These are phyloP conservation scores for Zizania latifolia DNA, from an alignment of 176 grass and related monocot genomes.

Conservation along the genomic window DNA sequence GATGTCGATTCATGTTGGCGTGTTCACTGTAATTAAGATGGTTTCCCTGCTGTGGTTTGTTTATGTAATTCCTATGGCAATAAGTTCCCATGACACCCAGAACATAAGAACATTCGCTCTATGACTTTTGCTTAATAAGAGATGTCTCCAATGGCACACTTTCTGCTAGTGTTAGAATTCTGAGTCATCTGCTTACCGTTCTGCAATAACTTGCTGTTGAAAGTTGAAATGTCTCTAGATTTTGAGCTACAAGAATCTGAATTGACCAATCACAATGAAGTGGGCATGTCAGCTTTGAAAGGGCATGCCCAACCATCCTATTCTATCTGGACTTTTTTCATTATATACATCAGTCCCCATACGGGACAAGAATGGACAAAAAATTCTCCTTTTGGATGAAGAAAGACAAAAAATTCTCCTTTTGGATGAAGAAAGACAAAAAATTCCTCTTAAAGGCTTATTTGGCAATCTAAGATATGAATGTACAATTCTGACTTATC, in stretches of 20 bases:
- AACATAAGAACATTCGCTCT: neutral
- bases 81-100: neutral
- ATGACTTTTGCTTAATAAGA: conserved; percentile 35
- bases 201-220: neutral
- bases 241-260: neutral
- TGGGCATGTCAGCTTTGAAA: neutral
- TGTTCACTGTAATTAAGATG: conserved; percentile 26
- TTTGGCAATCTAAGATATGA: no score
- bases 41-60: neutral
- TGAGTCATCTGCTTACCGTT: neutral
- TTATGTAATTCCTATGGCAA: neutral
- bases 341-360: no score
- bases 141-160: conserved; percentile 3
- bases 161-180: neutral
- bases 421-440: no score
- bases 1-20: neutral
- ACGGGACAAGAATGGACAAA: no score
- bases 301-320: neutral
- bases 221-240: neutral
- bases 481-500: no score
- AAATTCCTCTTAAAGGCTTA: no score
- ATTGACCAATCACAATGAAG: neutral
- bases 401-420: no score
- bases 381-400: no score
- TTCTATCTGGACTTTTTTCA: no score